Conservation (phyloP, 192 early-diverging fungal species). For the Hyaloraphidium curvatum region DNA sequence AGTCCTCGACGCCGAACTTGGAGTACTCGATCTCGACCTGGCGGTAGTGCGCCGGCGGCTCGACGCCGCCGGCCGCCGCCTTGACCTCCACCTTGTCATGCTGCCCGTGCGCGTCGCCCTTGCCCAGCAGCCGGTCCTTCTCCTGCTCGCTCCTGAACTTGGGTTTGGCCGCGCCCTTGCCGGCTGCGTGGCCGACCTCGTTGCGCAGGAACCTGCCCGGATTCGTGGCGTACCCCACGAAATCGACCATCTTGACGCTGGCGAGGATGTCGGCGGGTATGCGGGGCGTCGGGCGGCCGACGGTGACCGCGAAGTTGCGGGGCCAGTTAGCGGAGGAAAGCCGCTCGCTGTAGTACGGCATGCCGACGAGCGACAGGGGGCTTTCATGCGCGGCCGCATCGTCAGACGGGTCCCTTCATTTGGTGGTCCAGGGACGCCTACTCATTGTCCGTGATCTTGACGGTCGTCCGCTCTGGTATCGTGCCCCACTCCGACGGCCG, state of each 20-base stretch:
- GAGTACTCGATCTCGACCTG: constrained; percentile 74
- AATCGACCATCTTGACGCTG: constrained; percentile 74
- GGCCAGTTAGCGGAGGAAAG: constrained; percentile 61
- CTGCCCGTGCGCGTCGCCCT: too few species aligned
- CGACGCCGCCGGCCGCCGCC: constrained; percentile 16
- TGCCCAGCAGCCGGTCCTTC: constrained; percentile 35
- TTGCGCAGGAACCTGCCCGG: constrained; percentile 57
- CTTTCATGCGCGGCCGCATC: constrained; percentile 9
- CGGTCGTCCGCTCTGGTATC: constrained; percentile 17
- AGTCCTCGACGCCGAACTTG: constrained; percentile 93
- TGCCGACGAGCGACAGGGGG: constrained; percentile 53
- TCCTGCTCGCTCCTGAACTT: constrained; percentile 69
- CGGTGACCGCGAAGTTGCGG: constrained; percentile 33
- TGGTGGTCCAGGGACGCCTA: background rate
- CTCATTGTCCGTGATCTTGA: constrained; percentile 30
- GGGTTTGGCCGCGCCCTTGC: constrained; percentile 30
- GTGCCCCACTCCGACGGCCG: constrained; percentile 29
- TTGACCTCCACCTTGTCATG: too few species aligned
- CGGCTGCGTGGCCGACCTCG: constrained; percentile 30
- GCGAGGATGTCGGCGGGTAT: constrained; percentile 57
- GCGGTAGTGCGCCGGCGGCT: constrained; percentile 47
- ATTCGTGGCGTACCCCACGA: constrained; percentile 86
- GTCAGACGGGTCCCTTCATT: constrained; percentile 3
- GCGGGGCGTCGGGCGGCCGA: constrained; percentile 45
- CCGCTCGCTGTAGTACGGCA: constrained; percentile 60